These are phyloP conservation scores for Coccomyxa subellipsoidea DNA, from an alignment of 163 green algal genomes.

Conservation along the genomic window DNA sequence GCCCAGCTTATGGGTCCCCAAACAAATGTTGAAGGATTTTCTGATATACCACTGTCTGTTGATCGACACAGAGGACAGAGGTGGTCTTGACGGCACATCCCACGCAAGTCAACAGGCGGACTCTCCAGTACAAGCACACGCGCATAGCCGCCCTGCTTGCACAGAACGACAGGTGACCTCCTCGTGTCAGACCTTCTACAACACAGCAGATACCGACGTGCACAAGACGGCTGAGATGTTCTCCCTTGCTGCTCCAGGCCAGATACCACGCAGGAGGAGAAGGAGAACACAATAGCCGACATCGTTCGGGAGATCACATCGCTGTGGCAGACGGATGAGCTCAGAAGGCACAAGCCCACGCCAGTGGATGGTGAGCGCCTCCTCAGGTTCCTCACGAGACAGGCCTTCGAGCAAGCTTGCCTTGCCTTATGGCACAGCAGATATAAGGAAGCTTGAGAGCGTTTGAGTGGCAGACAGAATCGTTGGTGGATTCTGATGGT, in stretches of 20 bases:
- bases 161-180: constrained; percentile 61
- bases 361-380: constrained; percentile 76
- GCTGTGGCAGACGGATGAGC: constrained; percentile 96
- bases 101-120: constrained; percentile 88
- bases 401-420: no score
- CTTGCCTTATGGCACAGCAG: no score
- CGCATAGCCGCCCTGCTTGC: constrained; percentile 70
- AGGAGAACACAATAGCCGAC: constrained; percentile 49
- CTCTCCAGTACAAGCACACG: constrained; percentile 88
- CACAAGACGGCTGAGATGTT: no score
- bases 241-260: constrained; percentile 15
- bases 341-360: constrained; percentile 81
- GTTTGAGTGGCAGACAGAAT: neutral
- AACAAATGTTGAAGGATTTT: no score
- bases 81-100: constrained; percentile 92
- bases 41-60: neutral
- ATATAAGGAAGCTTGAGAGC: no score
- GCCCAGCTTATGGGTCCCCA: no score
- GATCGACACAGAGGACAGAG: constrained; percentile 59
- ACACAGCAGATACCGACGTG: no score
- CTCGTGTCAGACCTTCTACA: neutral
- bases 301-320: constrained; percentile 78
- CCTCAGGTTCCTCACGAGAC: no score
- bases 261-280: constrained; percentile 38
- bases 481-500: neutral